phyloP scores from a whole-genome alignment of 192 early-diverging fungal genomes.

The Entophlyctis helioformis region DNA sequence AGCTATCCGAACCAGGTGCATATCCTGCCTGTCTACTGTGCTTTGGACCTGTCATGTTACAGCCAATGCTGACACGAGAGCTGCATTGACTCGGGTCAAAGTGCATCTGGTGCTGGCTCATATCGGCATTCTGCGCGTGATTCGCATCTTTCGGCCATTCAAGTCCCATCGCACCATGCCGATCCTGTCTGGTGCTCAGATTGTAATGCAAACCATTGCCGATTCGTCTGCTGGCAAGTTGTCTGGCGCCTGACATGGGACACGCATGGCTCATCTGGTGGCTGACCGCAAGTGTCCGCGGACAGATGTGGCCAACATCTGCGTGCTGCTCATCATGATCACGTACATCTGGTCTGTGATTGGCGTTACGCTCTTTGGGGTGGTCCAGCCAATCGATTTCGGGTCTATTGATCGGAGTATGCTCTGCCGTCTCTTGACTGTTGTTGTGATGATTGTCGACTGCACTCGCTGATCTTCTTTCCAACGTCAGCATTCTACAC shows the following conservation, averaged over 20 bases:
- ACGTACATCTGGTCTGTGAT: slow-evolving; percentile 30
- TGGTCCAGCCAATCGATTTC: slow-evolving; percentile 8
- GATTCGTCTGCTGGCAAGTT: slow-evolving; percentile 19
- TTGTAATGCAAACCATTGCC: slow-evolving; percentile 18
- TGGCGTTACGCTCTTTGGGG: slow-evolving; percentile 24
- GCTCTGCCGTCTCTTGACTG: neutral
- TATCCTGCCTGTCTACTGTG: too few species aligned
- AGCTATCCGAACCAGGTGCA: too few species aligned
- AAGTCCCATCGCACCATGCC: slow-evolving; percentile 10
- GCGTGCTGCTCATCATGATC: slow-evolving; percentile 16
- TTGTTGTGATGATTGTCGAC: neutral
- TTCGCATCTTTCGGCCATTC: slow-evolving; percentile 19
- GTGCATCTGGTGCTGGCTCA: slow-evolving; percentile 6
- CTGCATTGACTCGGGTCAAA: too few species aligned
- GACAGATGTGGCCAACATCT: slow-evolving; percentile 28
- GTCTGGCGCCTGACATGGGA: too few species aligned
- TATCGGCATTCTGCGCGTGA: slow-evolving; percentile 11
- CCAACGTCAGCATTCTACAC: slow-evolving; percentile 22
- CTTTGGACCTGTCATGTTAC: too few species aligned
- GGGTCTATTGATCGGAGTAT: slow-evolving; percentile 14
- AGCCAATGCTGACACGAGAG: too few species aligned
- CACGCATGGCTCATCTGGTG: neutral
- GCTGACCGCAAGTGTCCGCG: neutral
- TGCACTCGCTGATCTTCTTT: too few species aligned
- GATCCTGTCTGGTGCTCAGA: slow-evolving; percentile 19